Conservation (phyloP, 148 eudicot genomes). For the Nepenthes gracilis region DNA sequence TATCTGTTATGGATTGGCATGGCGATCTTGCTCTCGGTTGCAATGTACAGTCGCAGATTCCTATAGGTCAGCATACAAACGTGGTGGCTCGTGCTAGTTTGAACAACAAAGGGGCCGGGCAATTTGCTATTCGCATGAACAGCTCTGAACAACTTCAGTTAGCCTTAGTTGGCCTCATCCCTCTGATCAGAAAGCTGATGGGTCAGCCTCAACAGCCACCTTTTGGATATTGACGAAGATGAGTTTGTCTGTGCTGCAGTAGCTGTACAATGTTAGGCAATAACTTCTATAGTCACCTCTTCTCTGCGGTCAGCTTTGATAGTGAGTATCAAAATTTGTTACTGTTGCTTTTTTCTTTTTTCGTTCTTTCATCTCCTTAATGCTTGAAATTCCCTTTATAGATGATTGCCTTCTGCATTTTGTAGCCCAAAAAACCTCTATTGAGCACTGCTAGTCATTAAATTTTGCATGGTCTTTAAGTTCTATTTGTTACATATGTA, state of each 20-base stretch:
- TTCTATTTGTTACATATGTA: no score
- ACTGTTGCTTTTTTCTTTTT: neutral
- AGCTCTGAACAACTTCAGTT: constrained; percentile 92
- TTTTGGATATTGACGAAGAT: constrained; percentile 31
- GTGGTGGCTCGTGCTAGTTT: constrained; percentile 72
- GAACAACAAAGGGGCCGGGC: constrained; percentile 78
- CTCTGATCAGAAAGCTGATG: constrained; percentile 54
- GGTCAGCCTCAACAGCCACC: constrained; percentile 40
- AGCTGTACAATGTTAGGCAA: neutral
- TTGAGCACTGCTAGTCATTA: no score
- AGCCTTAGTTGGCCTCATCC: constrained; percentile 63
- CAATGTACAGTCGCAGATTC: constrained; percentile 79
- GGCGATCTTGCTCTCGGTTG: constrained; percentile 91
- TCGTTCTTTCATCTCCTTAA: neutral
- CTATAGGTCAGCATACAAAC: constrained; percentile 64
- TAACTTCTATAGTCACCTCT: neutral
- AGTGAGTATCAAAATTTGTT: neutral
- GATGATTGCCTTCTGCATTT: neutral
- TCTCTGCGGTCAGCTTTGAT: neutral
- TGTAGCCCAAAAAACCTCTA: neutral
- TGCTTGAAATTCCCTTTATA: neutral
- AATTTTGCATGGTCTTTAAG: no score
- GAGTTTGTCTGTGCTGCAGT: no score
- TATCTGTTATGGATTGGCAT: constrained; percentile 94
- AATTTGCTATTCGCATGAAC: constrained; percentile 64